Conservation (phyloP, 2,329 filamentous ascomycete species). For the Colletotrichum sansevieriae region DNA sequence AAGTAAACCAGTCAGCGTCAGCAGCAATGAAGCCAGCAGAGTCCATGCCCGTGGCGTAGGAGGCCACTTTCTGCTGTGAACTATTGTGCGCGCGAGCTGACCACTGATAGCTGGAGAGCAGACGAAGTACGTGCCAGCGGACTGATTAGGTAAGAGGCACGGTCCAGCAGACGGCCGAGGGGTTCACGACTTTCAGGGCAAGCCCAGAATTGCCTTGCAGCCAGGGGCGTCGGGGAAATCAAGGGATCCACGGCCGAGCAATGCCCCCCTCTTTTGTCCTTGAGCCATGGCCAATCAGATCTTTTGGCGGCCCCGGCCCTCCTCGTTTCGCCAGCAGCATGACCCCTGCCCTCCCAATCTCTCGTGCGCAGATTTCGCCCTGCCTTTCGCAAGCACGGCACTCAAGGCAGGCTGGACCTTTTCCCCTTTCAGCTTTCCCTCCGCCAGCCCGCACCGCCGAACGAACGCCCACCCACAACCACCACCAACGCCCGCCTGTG, state of each 20-base stretch:
- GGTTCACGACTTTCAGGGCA: neutral
- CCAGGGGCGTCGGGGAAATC: constrained; percentile 40
- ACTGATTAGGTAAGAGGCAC: neutral
- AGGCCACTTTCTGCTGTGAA: neutral
- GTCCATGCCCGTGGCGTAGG: neutral
- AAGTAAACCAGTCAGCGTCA: neutral
- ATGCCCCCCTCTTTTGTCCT: constrained; percentile 2
- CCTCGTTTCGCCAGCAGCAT: constrained; percentile 36
- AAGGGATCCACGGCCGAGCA: constrained; percentile 37
- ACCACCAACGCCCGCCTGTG: neutral
- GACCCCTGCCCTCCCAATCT: constrained; percentile 37
- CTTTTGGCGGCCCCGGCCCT: neutral
- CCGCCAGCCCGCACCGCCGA: constrained; percentile 29
- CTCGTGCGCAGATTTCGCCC: constrained; percentile 40
- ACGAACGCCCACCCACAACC: constrained; percentile 24
- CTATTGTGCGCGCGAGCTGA: neutral
- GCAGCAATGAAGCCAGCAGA: constrained; percentile 13
- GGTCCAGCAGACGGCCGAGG: constrained; percentile 3
- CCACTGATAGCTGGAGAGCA: neutral
- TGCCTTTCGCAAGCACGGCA: constrained; percentile 8
- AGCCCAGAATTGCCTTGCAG: constrained; percentile 13
- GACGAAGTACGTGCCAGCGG: neutral
- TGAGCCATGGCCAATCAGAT: constrained; percentile 21
- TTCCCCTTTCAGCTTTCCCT: constrained; percentile 36
- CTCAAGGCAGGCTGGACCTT: neutral